Evolutionary conservation across 2,329 filamentous ascomycete species (phyloP).

Genomic region (Onygena corvina): DNA sequence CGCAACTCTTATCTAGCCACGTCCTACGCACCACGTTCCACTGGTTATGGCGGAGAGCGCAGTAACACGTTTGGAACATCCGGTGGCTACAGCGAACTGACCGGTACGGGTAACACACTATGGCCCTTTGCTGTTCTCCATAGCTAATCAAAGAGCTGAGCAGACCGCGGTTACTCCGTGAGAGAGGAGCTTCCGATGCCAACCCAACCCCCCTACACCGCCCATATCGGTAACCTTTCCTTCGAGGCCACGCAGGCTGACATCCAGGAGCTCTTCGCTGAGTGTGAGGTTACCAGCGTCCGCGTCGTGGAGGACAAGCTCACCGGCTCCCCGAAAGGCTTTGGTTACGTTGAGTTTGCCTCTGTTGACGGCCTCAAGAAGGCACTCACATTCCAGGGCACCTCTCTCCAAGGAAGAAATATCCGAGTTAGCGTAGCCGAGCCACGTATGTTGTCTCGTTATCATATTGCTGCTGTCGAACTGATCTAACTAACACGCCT

Average conservation of each 20-base stretch:
- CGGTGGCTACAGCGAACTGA: neutral
- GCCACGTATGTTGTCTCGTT: constrained; percentile 61
- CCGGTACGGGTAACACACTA: neutral
- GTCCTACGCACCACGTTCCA: constrained; percentile 28
- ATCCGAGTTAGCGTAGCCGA: constrained; percentile 94
- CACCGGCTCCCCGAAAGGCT: constrained; percentile 88
- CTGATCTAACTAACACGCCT: neutral
- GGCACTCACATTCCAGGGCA: constrained; percentile 70
- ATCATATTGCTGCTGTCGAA: constrained; percentile 5
- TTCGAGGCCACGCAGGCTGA: constrained; percentile 82
- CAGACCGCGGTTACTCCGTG: constrained; percentile 27
- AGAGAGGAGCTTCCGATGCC: constrained; percentile 72
- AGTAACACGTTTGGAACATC: constrained; percentile 23
- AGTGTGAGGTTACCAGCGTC: constrained; percentile 76
- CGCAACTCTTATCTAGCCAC: too few species aligned
- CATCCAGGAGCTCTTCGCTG: constrained; percentile 73
- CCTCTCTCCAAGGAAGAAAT: constrained; percentile 72
- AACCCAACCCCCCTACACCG: constrained; percentile 85
- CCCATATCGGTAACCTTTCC: constrained; percentile 89
- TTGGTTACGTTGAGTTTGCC: constrained; percentile 92
- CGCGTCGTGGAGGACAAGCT: constrained; percentile 95
- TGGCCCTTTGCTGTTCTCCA: too few species aligned
- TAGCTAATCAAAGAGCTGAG: too few species aligned
- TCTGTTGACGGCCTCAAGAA: constrained; percentile 81
- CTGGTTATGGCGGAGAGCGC: constrained; percentile 39